Evolutionary conservation across 805 yeast genomes (phyloP).

Genomic region (Metschnikowia kofuensis): DNA sequence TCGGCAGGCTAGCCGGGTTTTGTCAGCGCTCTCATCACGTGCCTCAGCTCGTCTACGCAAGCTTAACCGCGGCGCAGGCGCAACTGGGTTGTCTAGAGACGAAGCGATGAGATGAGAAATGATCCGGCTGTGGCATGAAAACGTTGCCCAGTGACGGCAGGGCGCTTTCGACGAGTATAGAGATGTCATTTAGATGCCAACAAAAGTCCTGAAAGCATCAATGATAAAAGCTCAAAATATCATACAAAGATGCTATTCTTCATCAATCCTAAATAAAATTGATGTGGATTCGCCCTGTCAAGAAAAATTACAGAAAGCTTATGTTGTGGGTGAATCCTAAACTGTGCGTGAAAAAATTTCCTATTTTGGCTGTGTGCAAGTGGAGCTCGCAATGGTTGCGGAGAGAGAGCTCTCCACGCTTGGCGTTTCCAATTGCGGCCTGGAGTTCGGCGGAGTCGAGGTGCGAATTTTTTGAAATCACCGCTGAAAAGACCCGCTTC

Average conservation of each 20-base stretch:
- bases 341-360: not conserved
- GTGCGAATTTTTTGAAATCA: not conserved
- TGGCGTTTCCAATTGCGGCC: not conserved
- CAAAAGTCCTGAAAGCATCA: too few species aligned
- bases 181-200: too few species aligned
- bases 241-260: too few species aligned
- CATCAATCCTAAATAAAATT: too few species aligned
- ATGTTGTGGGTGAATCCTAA: not conserved
- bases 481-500: not conserved
- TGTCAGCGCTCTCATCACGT: not conserved
- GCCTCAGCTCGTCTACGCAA: not conserved
- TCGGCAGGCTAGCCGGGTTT: not conserved
- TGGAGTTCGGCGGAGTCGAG: not conserved
- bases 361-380: not conserved
- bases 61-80: not conserved
- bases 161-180: too few species aligned
- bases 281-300: too few species aligned
- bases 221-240: too few species aligned
- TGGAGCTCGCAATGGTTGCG: constrained; percentile 1
- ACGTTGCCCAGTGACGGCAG: not conserved
- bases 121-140: not conserved
- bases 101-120: not conserved
- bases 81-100: not conserved
- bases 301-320: not conserved
- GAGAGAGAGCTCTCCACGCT: not conserved